Conservation (phyloP, 73 alveolate genomes). For the Paramecium primaurelia region DNA sequence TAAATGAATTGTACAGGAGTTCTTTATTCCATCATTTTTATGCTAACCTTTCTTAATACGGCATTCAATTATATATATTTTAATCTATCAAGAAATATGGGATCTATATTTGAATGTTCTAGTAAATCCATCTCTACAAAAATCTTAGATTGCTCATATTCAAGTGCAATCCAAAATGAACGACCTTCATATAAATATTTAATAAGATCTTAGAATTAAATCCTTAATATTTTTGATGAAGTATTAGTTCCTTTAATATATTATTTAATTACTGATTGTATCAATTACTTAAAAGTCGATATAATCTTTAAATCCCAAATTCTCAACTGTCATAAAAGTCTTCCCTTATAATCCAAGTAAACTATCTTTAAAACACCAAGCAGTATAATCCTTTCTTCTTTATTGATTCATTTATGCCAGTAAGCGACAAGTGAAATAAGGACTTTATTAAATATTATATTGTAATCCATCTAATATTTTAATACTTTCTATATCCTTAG, state of each 20-base stretch:
- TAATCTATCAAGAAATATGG: not conserved
- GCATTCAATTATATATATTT: not conserved
- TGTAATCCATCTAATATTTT: not conserved
- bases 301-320: not conserved
- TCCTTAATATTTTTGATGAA: not conserved
- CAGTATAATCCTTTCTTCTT: not conserved
- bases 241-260: not conserved
- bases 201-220: not conserved
- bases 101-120: not conserved
- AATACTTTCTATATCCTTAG: not conserved
- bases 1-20: not conserved
- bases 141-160: not conserved
- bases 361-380: not conserved
- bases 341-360: not conserved
- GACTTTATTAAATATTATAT: not conserved
- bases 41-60: not conserved
- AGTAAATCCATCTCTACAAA: not conserved
- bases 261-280: not conserved
- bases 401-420: not conserved
- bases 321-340: not conserved
- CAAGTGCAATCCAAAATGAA: not conserved
- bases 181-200: not conserved
- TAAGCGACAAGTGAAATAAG: not conserved
- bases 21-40: not conserved
- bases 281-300: not conserved